Base-by-base conservation (phyloP, 768 basidiomycete genomes). In the Mycena epipterygia region DNA sequence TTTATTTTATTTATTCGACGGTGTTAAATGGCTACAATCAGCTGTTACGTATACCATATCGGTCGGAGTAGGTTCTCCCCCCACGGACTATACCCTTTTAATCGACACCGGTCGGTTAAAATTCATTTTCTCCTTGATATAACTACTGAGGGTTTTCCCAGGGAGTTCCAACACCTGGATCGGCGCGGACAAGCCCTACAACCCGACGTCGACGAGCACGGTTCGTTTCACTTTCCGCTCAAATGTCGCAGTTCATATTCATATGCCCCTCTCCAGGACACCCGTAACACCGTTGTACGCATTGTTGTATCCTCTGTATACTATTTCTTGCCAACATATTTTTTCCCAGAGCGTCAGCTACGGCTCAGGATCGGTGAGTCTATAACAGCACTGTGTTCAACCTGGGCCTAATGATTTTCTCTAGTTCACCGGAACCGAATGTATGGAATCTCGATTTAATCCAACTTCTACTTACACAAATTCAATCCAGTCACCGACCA, bases 21-120 rank as follows among this genome's bases (percentile, higher is more conserved):
- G 37, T 35, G n/a, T 58, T 46, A n/a, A 64, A 21, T 51, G 11
- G 16, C 17, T 25, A 49, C 64, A 16, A 16, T 30, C 52, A 30
- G 48, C 53, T 63, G 88, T 90, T 13, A 88, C 86, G 19, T 91
- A 91, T 76, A 87, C 85, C 11, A 80, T 84, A 68, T 74, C 83
- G 19, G 85, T 90, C 46, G 85, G 85, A 55, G 83, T 92, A 25
- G 89, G 89, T 11, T 81, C 74, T 53, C 89, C 89, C 8, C 74
- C 87, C 3, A 86, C 85, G 6, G 70, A 82, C 56, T 89, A 84
- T 75, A 85, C 77, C 2, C 85, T 91, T 44, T 82, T 90, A 55
- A 89, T 90, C 35, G 89, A 90, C 64, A 91, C 88, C 0, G 88
- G 89, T 85, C 8, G 6, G 68, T 41, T 29, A 81, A 71, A 14